Percentiles rank a stretch among this genome's conserved stretches.
phyloP scores from a whole-genome alignment of 441 rosid species.

The Oxalis stricta region DNA sequence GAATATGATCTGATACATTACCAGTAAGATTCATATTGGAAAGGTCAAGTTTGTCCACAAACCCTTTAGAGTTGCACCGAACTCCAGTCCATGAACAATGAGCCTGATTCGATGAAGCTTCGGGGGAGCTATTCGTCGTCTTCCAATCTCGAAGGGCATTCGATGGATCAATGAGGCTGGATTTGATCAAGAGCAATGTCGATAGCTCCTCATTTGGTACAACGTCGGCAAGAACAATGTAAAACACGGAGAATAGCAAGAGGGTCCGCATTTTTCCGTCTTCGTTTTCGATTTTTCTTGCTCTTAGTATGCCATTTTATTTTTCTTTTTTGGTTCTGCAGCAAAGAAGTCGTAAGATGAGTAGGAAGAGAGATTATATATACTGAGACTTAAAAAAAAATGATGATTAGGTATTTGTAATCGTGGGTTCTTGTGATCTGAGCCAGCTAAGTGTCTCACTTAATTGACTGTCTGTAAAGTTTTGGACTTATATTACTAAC shows the following conservation, averaged over 20 bases:
- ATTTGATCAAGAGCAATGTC: conserved; percentile 41
- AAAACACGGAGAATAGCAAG: conserved; percentile 29
- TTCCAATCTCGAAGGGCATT: conserved; percentile 51
- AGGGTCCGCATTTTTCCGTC: conserved; percentile 15
- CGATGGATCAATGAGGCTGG: conserved; percentile 44
- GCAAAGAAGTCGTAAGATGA: conserved; percentile 7
- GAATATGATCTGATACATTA: conserved; percentile 42
- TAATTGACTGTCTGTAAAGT: conserved; percentile 40
- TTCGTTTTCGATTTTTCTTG: conserved; percentile 9
- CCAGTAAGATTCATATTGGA: conserved; percentile 75
- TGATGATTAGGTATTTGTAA: conserved; percentile 10
- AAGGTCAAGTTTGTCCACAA: conserved; percentile 54
- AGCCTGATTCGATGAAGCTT: neutral
- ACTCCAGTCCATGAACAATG: conserved; percentile 85
- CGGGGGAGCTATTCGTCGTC: conserved; percentile 7
- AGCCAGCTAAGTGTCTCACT: conserved; percentile 36
- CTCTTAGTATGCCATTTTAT: conserved; percentile 19
- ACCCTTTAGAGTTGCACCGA: conserved; percentile 45
- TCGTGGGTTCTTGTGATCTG: conserved; percentile 60
- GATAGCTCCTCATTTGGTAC: conserved; percentile 27
- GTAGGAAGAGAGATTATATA: conserved; percentile 8
- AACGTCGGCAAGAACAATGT: conserved; percentile 26
- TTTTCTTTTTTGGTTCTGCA: conserved; percentile 17
- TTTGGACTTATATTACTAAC: conserved; percentile 48
- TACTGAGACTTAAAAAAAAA: conserved; percentile 6